These are phyloP conservation scores for Hyaloperonospora arabidopsidis DNA, from an alignment of 352 stramenopile species.

Conservation along the genomic window DNA sequence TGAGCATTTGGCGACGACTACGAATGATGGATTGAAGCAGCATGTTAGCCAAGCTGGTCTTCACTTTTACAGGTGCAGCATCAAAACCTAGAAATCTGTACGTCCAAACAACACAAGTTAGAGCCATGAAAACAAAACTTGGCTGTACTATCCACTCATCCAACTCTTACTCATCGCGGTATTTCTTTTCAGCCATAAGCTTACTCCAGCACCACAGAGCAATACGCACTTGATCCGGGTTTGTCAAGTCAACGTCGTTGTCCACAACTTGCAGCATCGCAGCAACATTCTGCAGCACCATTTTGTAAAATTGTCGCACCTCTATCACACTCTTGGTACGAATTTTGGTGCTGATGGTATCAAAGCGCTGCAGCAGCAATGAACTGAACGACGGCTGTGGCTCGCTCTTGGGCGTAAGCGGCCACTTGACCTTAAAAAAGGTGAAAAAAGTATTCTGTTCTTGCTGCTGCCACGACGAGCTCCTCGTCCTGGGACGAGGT, in stretches of 20 bases:
- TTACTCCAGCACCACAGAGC: constrained; percentile 70
- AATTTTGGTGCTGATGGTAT: constrained; percentile 54
- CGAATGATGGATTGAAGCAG: constrained; percentile 63
- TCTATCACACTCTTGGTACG: constrained; percentile 55
- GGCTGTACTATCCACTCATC: not conserved
- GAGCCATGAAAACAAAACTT: not conserved
- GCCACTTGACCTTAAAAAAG: constrained; percentile 67
- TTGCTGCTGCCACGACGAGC: constrained; percentile 38
- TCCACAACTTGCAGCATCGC: constrained; percentile 34
- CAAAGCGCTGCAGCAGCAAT: constrained; percentile 48
- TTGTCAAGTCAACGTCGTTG: constrained; percentile 57
- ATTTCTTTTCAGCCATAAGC: constrained; percentile 34
- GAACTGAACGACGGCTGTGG: constrained; percentile 27
- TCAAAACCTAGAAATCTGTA: constrained; percentile 35
- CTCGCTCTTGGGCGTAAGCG: constrained; percentile 16
- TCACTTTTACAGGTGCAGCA: constrained; percentile 18
- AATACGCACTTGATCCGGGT: constrained; percentile 64
- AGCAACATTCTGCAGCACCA: constrained; percentile 40
- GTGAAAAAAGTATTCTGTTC: constrained; percentile 64
- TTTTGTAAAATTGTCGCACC: constrained; percentile 51
- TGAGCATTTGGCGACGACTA: constrained; percentile 70
- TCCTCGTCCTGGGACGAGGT: constrained; percentile 19
- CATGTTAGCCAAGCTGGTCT: constrained; percentile 34
- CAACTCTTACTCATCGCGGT: constrained; percentile 29
- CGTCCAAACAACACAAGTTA: constrained; percentile 10